phyloP scores from a whole-genome alignment of 371 early-diverging fungal genomes.

The Mucor racemosus region DNA sequence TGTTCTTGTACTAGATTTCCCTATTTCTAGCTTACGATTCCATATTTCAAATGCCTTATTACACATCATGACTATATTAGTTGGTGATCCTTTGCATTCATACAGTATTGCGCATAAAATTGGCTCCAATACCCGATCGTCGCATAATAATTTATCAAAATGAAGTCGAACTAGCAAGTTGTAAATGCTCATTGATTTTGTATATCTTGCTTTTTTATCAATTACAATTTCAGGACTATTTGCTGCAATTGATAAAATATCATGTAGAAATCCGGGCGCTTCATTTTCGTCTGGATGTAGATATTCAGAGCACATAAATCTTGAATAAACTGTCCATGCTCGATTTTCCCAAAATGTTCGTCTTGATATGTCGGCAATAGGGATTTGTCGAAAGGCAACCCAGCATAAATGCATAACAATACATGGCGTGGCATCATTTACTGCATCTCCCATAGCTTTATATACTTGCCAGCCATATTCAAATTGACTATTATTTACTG shows the following conservation, averaged over 20 bases:
- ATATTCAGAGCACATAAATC: conserved; percentile 49
- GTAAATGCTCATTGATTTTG: conserved; percentile 40
- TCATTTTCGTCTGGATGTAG: conserved; percentile 40
- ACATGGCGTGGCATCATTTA: conserved; percentile 40
- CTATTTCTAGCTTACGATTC: conserved; percentile 26
- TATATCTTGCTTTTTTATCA: conserved; percentile 28
- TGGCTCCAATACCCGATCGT: conserved; percentile 43
- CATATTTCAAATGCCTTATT: conserved; percentile 37
- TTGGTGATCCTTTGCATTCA: conserved; percentile 34
- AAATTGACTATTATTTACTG: conserved; percentile 31
- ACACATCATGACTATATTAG: conserved; percentile 26
- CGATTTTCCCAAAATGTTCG: conserved; percentile 41
- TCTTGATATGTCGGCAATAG: conserved; percentile 25
- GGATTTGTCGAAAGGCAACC: conserved; percentile 30
- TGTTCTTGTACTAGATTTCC: not conserved
- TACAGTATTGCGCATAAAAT: conserved; percentile 36
- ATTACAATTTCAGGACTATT: conserved; percentile 31
- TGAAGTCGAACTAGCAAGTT: conserved; percentile 27
- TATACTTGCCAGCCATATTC: conserved; percentile 49
- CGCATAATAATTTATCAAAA: conserved; percentile 29
- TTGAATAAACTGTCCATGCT: conserved; percentile 42
- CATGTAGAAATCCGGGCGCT: conserved; percentile 38
- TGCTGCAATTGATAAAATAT: conserved; percentile 36
- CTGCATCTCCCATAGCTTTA: conserved; percentile 31
- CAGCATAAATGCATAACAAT: conserved; percentile 47